Evolutionary conservation across 1,284 basidiomycete genomes (phyloP).

Genomic region (Ustilago hordei): DNA sequence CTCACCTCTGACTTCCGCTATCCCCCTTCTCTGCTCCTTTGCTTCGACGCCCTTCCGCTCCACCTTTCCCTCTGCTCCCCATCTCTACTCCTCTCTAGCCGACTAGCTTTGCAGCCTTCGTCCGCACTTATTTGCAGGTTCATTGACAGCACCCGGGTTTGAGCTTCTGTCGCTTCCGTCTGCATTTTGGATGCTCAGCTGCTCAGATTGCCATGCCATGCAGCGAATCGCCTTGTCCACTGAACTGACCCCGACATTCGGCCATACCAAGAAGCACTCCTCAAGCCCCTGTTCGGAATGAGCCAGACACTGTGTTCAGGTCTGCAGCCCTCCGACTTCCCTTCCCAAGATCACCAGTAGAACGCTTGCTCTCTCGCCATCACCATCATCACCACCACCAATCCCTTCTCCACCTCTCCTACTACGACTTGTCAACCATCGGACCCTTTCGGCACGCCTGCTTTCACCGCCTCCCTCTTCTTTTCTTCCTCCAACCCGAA

Average conservation of each 20-base stretch:
- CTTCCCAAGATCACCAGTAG: background rate
- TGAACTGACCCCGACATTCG: background rate
- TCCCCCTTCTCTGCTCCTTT: background rate
- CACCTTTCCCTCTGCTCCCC: background rate
- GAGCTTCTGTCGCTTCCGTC: background rate
- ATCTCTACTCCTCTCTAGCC: background rate
- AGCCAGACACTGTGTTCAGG: background rate
- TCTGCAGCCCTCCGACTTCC: background rate
- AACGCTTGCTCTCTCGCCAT: background rate
- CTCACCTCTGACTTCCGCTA: background rate
- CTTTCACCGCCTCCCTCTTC: background rate
- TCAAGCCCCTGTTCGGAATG: background rate
- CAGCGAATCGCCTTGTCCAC: background rate
- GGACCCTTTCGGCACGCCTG: background rate
- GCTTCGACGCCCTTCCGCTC: background rate
- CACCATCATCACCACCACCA: background rate
- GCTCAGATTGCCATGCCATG: background rate
- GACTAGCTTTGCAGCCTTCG: background rate
- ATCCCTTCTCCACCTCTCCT: background rate
- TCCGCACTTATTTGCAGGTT: too few relatives aligned
- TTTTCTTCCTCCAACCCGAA: background rate
- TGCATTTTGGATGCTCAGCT: background rate
- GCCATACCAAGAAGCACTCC: background rate
- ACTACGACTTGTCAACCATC: background rate
- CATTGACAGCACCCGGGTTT: background rate